A percentile compares a stretch with the other conserved stretches of the same genome.
Evolutionary conservation across 352 stramenopile genomes (phyloP).

Genomic region (Phytophthora pistaciae): DNA sequence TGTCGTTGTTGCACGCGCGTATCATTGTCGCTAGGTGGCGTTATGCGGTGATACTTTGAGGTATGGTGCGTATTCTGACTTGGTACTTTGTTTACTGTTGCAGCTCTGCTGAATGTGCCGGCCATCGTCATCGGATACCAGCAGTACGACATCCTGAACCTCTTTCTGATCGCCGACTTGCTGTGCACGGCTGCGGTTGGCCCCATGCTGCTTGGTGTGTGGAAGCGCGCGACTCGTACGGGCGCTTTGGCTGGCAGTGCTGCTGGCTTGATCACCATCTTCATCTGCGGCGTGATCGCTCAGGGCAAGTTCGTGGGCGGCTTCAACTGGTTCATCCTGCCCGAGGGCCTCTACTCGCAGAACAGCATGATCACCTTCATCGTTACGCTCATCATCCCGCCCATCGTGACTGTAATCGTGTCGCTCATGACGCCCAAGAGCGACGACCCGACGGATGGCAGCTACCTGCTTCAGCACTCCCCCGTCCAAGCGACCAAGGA

Average conservation of each 20-base stretch:
- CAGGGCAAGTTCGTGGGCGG: constrained; percentile 75
- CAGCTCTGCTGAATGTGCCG: constrained; percentile 75
- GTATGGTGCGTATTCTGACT: background rate
- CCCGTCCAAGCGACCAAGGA: constrained; percentile 19
- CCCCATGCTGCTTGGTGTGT: constrained; percentile 74
- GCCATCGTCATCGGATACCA: constrained; percentile 76
- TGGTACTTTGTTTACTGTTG: constrained; percentile 9
- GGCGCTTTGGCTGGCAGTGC: constrained; percentile 62
- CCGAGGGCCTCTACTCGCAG: constrained; percentile 76
- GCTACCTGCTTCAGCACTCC: constrained; percentile 34
- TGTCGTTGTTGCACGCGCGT: constrained; percentile 64
- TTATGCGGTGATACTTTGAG: background rate
- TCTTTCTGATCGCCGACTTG: constrained; percentile 83
- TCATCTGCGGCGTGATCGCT: constrained; percentile 64
- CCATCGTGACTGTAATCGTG: constrained; percentile 58
- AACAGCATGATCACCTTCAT: constrained; percentile 89
- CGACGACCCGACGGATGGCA: constrained; percentile 31
- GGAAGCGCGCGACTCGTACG: constrained; percentile 51
- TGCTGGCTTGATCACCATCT: constrained; percentile 75
- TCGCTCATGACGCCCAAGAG: constrained; percentile 54
- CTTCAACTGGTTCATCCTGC: constrained; percentile 82
- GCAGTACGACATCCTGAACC: constrained; percentile 71
- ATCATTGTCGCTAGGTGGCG: constrained; percentile 52
- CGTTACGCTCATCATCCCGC: constrained; percentile 69
- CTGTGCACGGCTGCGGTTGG: constrained; percentile 78